Conservation (phyloP, 2,329 filamentous ascomycete genomes). For the Dactylellina haptotyla region DNA sequence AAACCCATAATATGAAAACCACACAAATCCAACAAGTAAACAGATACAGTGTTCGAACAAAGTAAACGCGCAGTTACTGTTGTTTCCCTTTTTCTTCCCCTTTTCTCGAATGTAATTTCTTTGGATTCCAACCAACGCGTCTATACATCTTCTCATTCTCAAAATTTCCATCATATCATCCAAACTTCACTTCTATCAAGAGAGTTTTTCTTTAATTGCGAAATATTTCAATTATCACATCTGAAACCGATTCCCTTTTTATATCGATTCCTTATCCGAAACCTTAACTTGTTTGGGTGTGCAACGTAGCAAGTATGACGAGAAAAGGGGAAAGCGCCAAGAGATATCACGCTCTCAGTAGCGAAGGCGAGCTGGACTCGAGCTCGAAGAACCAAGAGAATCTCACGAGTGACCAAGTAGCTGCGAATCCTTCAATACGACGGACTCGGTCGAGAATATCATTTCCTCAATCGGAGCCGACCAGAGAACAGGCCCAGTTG, state of each 20-base stretch:
- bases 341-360: slow-evolving; percentile 18
- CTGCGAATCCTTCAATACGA: slow-evolving; percentile 9
- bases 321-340: slow-evolving; percentile 41
- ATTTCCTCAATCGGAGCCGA: neutral
- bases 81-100: too few relatives aligned
- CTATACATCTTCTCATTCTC: neutral
- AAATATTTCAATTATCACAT: too few relatives aligned
- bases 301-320: slow-evolving; percentile 9
- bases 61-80: too few relatives aligned
- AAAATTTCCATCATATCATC: neutral
- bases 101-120: too few relatives aligned
- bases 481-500: neutral
- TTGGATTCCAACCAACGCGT: neutral
- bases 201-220: too few relatives aligned
- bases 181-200: neutral
- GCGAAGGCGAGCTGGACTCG: slow-evolving; percentile 3
- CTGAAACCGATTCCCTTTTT: too few relatives aligned
- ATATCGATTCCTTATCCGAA: too few relatives aligned
- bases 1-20: too few relatives aligned
- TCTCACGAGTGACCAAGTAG: neutral
- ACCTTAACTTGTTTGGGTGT: too few relatives aligned
- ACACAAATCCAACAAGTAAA: too few relatives aligned
- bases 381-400: neutral
- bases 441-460: slow-evolving; percentile 19
- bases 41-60: too few relatives aligned